Evolutionary conservation across 805 yeast genomes (phyloP), one percentile per base, ranked within the genome.

Genomic region (Kodamaea lidongshanica): DNA sequence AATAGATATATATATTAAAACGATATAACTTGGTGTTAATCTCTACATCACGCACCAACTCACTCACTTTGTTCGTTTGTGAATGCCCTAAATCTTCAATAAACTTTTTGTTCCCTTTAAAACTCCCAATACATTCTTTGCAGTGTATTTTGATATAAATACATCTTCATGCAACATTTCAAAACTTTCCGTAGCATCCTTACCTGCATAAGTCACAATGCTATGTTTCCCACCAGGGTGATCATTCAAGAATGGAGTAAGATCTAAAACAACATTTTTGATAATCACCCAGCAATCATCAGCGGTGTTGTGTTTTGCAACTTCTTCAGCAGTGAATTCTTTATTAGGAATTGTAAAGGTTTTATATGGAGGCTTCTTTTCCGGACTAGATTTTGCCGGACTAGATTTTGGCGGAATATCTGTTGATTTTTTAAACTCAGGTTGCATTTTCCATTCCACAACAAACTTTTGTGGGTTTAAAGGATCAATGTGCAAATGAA

Each of bases 171-270:
- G 81, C 31, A 74, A 52, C 73, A 67, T 65, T 23, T 56, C 72
- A 41, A 66, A 67, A 29, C 67, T 64, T 33, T 65, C 71, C 2
- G 71, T 66, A 4, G 73, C 72, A 39, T 65, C 72, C 38, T 54
- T 61, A 1, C 74, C 72, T 6, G 74, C 77, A 40, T 56, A 57
- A 19, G 51, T 54, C 32, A 69, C 44, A 20, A 73, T 58, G 11
- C 67, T 60, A 9, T 45, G 40, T 26, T 44, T 48, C 6, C 84
- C 84, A 16, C 84, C 84, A 5, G 84, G 84, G 41, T 66, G 75
- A 38, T 61, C 54, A 10, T 46, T 38, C 35, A 70, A 47, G 39
- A 72, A 72, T 9, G 57, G 39, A 0, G 76, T 64, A 26, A 61
- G 56, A 43, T 72, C 70, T 34, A 72, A 42, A 4, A 72, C 76